Conservation (phyloP, 306 rosid species). For the Corylus heterophylla region DNA sequence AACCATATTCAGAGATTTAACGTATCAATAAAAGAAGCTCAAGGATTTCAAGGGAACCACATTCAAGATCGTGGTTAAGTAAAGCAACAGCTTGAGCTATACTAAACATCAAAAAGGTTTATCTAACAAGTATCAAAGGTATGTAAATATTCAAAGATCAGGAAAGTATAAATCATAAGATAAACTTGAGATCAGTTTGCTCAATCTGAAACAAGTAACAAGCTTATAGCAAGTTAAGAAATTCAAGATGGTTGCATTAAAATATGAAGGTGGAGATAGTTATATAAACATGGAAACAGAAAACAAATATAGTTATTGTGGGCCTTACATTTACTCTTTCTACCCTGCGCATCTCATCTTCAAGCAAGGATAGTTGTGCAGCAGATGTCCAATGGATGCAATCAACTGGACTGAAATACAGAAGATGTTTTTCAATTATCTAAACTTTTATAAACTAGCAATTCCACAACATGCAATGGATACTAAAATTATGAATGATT, state of each 20-base stretch:
- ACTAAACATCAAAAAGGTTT: not conserved
- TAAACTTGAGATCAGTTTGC: not conserved
- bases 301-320: not conserved
- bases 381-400: constrained; percentile 99
- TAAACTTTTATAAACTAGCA: not conserved
- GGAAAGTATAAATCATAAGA: not conserved
- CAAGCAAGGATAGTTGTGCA: constrained; percentile 86
- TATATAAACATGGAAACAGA: constrained; percentile 8
- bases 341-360: constrained; percentile 93
- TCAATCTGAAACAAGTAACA: constrained; percentile 21
- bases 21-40: not conserved
- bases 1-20: not conserved
- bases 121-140: not conserved
- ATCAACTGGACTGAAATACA: constrained; percentile 83
- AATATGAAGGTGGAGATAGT: constrained; percentile 10
- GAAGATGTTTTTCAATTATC: constrained; percentile 14
- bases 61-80: not conserved
- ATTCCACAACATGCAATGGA: constrained; percentile 10
- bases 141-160: not conserved
- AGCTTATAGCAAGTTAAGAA: constrained; percentile 1
- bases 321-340: constrained; percentile 93
- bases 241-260: constrained; percentile 23
- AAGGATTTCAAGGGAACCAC: not conserved
- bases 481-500: not conserved
- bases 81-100: not conserved